Evolutionary conservation across 345 rosid genomes (phyloP).

Genomic region (Eucalyptus tenuipes): DNA sequence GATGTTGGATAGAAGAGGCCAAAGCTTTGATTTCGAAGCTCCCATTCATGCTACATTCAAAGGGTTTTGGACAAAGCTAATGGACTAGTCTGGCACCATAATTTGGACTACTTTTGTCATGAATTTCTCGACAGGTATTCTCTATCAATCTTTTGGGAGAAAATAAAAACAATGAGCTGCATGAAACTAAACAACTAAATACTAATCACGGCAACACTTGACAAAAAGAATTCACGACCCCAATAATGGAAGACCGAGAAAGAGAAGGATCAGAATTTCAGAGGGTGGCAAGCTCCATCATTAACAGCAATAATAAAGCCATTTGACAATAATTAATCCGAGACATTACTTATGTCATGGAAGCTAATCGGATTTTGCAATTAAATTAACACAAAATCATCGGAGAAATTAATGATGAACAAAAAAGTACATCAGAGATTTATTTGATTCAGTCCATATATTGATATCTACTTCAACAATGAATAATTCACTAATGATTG

Average conservation of each 20-base stretch:
- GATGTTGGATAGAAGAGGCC: background rate
- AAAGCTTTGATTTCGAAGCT: background rate
- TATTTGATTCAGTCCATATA: background rate
- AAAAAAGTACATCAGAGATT: background rate
- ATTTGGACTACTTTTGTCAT: background rate
- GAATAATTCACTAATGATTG: background rate
- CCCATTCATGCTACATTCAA: too few species aligned
- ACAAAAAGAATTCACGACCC: background rate
- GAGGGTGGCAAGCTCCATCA: background rate
- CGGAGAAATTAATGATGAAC: background rate
- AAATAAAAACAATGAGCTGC: background rate
- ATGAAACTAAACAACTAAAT: background rate
- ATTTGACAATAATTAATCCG: background rate
- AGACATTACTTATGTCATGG: background rate
- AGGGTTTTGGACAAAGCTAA: background rate
- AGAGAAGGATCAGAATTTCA: background rate
- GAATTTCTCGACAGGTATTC: background rate
- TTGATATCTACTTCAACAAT: background rate
- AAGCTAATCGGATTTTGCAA: background rate
- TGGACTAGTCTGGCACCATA: background rate
- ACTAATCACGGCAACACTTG: background rate
- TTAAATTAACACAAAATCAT: background rate
- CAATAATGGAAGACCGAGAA: background rate
- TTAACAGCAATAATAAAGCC: background rate
- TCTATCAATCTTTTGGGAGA: background rate